These are phyloP conservation scores for Tripterygium wilfordii DNA, from an alignment of 177 flowering plant species.

Conservation along the genomic window DNA sequence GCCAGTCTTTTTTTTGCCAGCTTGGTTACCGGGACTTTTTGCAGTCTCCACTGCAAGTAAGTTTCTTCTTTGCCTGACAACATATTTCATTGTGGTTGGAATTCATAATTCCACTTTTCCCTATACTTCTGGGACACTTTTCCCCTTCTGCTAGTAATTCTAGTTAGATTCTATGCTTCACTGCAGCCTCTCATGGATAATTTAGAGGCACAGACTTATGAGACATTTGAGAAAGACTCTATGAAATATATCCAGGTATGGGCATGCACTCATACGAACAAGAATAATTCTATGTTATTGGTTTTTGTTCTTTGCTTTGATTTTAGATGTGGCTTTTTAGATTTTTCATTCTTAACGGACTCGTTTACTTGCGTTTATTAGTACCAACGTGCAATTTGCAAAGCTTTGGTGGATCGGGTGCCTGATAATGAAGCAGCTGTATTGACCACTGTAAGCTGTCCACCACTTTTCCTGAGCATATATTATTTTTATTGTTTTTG, in stretches of 20 bases:
- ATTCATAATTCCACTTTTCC: too few relatives aligned
- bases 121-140: too few relatives aligned
- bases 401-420: constrained; percentile 82
- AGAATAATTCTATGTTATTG: too few relatives aligned
- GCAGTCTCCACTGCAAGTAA: constrained; percentile 95
- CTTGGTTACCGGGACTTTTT: constrained; percentile 90
- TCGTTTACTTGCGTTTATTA: constrained; percentile 22
- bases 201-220: constrained; percentile 99
- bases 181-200: constrained; percentile 99
- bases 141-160: neutral
- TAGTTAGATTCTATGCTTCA: constrained; percentile 4
- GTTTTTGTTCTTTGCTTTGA: too few relatives aligned
- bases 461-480: too few relatives aligned
- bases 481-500: too few relatives aligned
- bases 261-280: too few relatives aligned
- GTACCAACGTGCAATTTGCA: constrained; percentile 82
- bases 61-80: constrained; percentile 5
- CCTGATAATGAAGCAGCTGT: constrained; percentile 64
- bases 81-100: too few relatives aligned
- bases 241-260: constrained; percentile 84
- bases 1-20: constrained; percentile 33
- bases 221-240: constrained; percentile 97
- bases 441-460: constrained; percentile 61
- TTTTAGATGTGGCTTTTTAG: too few relatives aligned
- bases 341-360: too few relatives aligned